Evolutionary conservation across 2,329 filamentous ascomycete species (phyloP).

Genomic region (Exophiala aquamarina): DNA sequence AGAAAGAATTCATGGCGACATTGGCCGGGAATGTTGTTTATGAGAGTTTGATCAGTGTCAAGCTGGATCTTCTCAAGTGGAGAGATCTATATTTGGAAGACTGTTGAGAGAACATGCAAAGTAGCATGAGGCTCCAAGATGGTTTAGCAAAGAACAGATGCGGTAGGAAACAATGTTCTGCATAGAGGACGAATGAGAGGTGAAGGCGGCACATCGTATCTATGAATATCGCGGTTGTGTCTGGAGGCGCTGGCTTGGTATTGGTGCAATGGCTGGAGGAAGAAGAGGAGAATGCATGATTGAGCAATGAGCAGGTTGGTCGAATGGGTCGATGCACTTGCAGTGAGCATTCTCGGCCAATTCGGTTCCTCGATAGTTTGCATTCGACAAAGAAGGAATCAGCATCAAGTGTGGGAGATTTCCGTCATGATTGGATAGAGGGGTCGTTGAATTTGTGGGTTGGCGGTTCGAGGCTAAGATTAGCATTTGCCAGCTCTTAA

Average conservation of each 20-base stretch:
- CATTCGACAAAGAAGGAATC: constrained; percentile 54
- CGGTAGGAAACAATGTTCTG: constrained; percentile 19
- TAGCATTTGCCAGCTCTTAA: constrained; percentile 18
- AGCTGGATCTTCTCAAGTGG: constrained; percentile 5
- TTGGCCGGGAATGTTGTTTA: constrained; percentile 25
- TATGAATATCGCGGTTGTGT: constrained; percentile 30
- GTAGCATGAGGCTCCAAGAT: constrained; percentile 22
- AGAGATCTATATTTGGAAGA: constrained; percentile 24
- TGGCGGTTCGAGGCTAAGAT: constrained; percentile 26
- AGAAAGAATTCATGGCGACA: constrained; percentile 24
- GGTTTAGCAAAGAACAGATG: constrained; percentile 18
- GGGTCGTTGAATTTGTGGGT: constrained; percentile 3
- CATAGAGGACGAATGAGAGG: constrained; percentile 28
- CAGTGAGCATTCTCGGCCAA: constrained; percentile 15
- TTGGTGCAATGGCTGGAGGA: constrained; percentile 23
- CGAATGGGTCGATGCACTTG: constrained; percentile 18
- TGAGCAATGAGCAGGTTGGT: constrained; percentile 19
- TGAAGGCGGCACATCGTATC: constrained; percentile 23
- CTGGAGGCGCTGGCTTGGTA: constrained; percentile 21
- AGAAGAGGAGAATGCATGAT: constrained; percentile 19
- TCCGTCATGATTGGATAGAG: constrained; percentile 15
- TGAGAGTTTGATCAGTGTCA: constrained; percentile 11
- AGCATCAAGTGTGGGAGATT: constrained; percentile 39
- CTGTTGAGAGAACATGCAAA: constrained; percentile 15
- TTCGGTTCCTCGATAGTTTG: constrained; percentile 40